Base-by-base conservation (phyloP, 2,329 filamentous ascomycete genomes). In the Arthrobotrys sphaeroides region DNA sequence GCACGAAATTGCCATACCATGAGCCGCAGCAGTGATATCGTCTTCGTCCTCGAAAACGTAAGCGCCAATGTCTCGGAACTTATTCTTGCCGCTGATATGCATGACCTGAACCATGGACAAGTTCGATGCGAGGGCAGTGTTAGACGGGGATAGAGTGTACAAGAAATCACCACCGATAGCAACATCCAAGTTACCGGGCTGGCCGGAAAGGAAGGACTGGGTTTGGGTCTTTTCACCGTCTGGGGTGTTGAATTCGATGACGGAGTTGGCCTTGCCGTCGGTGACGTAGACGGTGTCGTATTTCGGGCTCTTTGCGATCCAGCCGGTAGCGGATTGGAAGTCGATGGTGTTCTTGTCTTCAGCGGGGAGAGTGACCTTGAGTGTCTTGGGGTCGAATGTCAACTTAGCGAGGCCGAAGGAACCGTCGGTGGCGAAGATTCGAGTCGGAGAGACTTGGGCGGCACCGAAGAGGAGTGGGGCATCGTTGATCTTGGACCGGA, bases 391-490 rank as follows among this genome's bases (percentile, higher is more conserved):
- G 49, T 86, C 82, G 20, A 87, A 76, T 0, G 83, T 81, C 0
- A 90, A 79, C 3, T 88, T 82, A 0, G 84, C 85, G 0, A 82
- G 85, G 4, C 88, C 88, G 62, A 90, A 88, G 0, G 86, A 86
- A 0, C 88, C 85, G 66, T 90, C 88, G 0, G 88, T 87, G 0
- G 84, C 84, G 73, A 90, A 87, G 40, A 89, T 78, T 12, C 78
- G 81, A 0, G 83, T 83, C 0, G 82, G 82, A 0, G 85, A 85
- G 36, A 89, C 84, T 0, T 81, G 47, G 0, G 82, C 81, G 0
- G 86, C 84, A 5, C 88, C 88, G 77, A 89, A 89, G 0, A 89
- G 83, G 0, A 88, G 85, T 0, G 85, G 84, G 0, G 88, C 89
- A n/a, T 86, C 87, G 82, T 12, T 81, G 22, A 22, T 78, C 33